Base-by-base conservation (phyloP, 495 filamentous ascomycete species). In the Filosporella fistucella region DNA sequence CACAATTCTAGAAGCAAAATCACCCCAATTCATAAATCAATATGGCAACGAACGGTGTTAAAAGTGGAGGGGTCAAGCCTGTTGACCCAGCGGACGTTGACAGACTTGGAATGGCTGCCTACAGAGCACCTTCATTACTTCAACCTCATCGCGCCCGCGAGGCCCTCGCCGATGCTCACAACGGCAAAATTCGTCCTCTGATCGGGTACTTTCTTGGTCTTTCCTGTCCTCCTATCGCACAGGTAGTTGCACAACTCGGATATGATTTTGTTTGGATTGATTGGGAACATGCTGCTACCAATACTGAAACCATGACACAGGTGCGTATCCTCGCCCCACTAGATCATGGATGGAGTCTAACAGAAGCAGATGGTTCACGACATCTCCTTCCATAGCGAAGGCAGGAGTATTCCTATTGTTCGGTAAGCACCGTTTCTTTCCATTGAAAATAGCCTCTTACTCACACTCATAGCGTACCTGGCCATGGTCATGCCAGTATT, bases 401-500 rank as follows among this genome's bases (percentile, higher is more conserved):
- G 69, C 9, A 57, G 47, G 30, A 70, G 58, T 28, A 65, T 68
- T 25, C 65, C 70, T 16, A 63, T 63, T 36, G 70, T 73, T 28
- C 57, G 56, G 51, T 54, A 44, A 16, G 42, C 9, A 25, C 5
- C n/a, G 11, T 25, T 39, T 43, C 25, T 10, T 24, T 24, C 9
- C 1, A 5, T 7, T 0, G 17, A 14, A 12, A 40, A 35, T 3
- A 25, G 12, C 10, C 14, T 20, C 22, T 9, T 8, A 1, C 36
- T 51, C 29, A 51, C 17, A 8, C 13, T 26, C 32, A 30, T 33
- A 63, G 68, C 16, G 61, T 75, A 14, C 67, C 69, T 11, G 66
- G 66, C 5, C 68, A 71, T 49, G 70, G 69, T 44, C 70, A 75
- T 54, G 70, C 65, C 5, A 54, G 60, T 17, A 71, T 75, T 26